phyloP scores from a whole-genome alignment of 768 basidiomycete genomes.

The Saitozyma sp. region DNA sequence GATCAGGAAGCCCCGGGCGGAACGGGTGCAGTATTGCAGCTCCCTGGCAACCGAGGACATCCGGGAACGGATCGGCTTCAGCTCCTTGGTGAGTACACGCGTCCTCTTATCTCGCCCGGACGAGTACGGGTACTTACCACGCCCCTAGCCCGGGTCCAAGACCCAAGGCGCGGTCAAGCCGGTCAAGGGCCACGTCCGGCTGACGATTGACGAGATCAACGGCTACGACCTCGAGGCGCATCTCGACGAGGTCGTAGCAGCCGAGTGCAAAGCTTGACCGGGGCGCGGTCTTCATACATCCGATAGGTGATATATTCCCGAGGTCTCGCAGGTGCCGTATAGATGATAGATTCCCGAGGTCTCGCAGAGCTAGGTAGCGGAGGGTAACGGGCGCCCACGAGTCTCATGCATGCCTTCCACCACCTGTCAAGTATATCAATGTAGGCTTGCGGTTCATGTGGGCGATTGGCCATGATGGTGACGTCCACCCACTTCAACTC shows the following conservation, averaged over 20 bases:
- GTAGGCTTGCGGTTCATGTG: too few species aligned
- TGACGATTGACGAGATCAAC: conserved; percentile 30
- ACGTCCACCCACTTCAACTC: too few species aligned
- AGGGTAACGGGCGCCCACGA: too few species aligned
- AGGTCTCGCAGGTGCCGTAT: too few species aligned
- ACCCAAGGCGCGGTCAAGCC: conserved; percentile 9
- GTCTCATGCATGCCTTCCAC: too few species aligned
- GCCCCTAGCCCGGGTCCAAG: conserved; percentile 10
- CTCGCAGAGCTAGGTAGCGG: too few species aligned
- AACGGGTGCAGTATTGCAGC: conserved; percentile 25
- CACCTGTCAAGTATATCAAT: too few species aligned
- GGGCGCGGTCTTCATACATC: too few species aligned
- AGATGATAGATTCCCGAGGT: too few species aligned
- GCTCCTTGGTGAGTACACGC: conserved; percentile 14
- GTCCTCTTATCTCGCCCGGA: not conserved
- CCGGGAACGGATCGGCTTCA: conserved; percentile 39
- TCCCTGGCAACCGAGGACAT: conserved; percentile 33
- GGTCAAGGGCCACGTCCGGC: conserved; percentile 11
- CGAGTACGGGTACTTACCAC: not conserved
- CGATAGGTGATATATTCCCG: too few species aligned
- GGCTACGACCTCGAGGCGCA: conserved; percentile 21
- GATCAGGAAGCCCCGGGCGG: conserved; percentile 33
- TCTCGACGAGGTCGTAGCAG: conserved; percentile 10
- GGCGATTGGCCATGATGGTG: too few species aligned
- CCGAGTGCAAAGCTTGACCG: conserved; percentile 3